Conservation (phyloP, 345 rosid species). For the Gossypium arboreum region DNA sequence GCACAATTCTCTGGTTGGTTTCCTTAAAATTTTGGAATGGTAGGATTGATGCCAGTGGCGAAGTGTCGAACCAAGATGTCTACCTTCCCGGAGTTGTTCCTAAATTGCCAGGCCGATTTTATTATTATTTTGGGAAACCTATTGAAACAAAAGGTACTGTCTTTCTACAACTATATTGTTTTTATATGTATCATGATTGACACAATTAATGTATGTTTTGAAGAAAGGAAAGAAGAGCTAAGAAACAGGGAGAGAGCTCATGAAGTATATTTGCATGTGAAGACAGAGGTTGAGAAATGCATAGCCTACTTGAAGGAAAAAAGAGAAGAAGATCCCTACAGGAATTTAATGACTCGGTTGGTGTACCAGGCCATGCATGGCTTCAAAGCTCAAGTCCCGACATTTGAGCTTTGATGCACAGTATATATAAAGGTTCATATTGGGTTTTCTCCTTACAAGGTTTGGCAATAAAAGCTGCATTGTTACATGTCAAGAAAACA, state of each 20-base stretch:
- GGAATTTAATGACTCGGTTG: slow-evolving; percentile 41
- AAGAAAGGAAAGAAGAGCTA: slow-evolving; percentile 43
- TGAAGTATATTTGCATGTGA: slow-evolving; percentile 44
- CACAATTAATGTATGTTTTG: neutral
- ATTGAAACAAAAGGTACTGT: slow-evolving; percentile 38
- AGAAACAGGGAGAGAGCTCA: slow-evolving; percentile 44
- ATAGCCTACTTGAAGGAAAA: slow-evolving; percentile 49
- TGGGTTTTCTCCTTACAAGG: neutral
- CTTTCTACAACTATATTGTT: neutral
- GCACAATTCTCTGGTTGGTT: neutral
- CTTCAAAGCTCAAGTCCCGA: slow-evolving; percentile 43
- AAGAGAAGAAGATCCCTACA: slow-evolving; percentile 61
- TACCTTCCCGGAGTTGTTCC: slow-evolving; percentile 33
- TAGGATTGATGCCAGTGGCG: slow-evolving; percentile 37
- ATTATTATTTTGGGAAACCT: slow-evolving; percentile 51
- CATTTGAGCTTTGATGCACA: slow-evolving; percentile 41
- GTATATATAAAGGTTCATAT: too few relatives aligned
- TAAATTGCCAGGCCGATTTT: slow-evolving; percentile 47
- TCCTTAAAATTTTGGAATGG: neutral
- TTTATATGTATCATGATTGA: neutral
- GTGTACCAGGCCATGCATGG: slow-evolving; percentile 41
- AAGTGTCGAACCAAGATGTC: slow-evolving; percentile 38
- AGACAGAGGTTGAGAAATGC: slow-evolving; percentile 55
- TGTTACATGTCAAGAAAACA: neutral
- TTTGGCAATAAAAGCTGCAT: neutral